phyloP scores from a whole-genome alignment of 495 filamentous ascomycete genomes.

The Cercophora newfieldiana region DNA sequence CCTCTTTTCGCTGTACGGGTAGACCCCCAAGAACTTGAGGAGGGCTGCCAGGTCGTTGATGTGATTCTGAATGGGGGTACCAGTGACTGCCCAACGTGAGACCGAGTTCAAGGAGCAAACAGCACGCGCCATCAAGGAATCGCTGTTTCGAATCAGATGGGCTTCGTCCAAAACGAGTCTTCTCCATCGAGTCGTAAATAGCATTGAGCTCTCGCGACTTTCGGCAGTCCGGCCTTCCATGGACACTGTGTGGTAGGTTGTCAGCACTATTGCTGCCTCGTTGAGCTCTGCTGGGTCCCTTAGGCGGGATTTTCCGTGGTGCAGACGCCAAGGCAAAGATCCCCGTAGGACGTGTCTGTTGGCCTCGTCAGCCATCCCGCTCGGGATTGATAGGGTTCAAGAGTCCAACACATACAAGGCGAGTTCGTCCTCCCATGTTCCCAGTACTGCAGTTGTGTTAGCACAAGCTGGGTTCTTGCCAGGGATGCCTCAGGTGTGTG shows the following conservation, averaged over 20 bases:
- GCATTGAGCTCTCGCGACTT: constrained; percentile 9
- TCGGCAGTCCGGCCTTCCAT: constrained; percentile 5
- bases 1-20: constrained; percentile 40
- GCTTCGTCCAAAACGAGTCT: constrained; percentile 49
- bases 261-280: constrained; percentile 32
- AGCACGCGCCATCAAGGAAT: constrained; percentile 37
- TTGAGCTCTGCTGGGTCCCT: constrained; percentile 17
- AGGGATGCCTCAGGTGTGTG: neutral
- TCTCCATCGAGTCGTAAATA: constrained; percentile 39
- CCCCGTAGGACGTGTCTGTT: constrained; percentile 16
- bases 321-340: constrained; percentile 28
- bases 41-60: constrained; percentile 39
- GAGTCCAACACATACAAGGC: constrained; percentile 9
- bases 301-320: constrained; percentile 35
- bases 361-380: neutral
- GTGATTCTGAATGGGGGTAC: constrained; percentile 48
- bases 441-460: constrained; percentile 25
- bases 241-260: constrained; percentile 44
- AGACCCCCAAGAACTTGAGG: constrained; percentile 41
- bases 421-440: constrained; percentile 41
- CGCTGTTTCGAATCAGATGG: constrained; percentile 37
- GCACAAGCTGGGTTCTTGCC: neutral
- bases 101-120: constrained; percentile 35
- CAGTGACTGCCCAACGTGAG: constrained; percentile 46
- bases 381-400: neutral